Evolutionary conservation across 805 yeast genomes (phyloP).

Genomic region (Candida alai): DNA sequence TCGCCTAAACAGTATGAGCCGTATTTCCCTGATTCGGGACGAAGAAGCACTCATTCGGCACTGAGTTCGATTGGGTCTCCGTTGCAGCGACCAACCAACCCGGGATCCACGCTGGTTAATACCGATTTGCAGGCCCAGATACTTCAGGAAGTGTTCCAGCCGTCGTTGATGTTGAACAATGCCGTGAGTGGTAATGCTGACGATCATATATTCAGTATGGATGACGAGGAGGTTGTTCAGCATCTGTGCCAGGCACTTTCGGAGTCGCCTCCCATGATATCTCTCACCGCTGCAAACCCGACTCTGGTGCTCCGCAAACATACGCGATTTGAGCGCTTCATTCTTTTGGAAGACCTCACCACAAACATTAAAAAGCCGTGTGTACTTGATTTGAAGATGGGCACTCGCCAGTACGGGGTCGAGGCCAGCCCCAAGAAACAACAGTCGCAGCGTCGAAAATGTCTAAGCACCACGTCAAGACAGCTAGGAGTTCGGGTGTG

Average conservation of each 20-base stretch:
- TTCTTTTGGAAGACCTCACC: conserved; percentile 86
- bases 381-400: conserved; percentile 95
- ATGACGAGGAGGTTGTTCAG: conserved; percentile 10
- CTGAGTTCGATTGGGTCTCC: conserved; percentile 10
- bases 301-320: conserved; percentile 29
- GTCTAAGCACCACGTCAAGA: conserved; percentile 76
- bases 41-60: conserved; percentile 8
- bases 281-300: conserved; percentile 7
- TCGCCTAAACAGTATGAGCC: conserved; percentile 12
- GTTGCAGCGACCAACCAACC: conserved; percentile 12
- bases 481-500: conserved; percentile 87
- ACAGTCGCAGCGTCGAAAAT: conserved; percentile 75
- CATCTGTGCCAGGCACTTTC: not conserved
- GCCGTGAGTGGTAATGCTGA: conserved; percentile 33
- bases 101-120: conserved; percentile 34
- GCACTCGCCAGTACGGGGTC: conserved; percentile 97
- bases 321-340: conserved; percentile 72
- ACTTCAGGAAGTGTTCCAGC: conserved; percentile 35
- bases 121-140: conserved; percentile 37
- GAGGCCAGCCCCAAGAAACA: conserved; percentile 75
- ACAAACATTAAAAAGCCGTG: conserved; percentile 80
- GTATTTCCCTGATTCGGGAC: conserved; percentile 5
- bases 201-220: conserved; percentile 12
- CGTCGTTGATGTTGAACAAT: conserved; percentile 13
- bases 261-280: conserved; percentile 1